Percentiles rank a stretch among this genome's conserved stretches.
These are phyloP conservation scores for Athelia psychrophila DNA, from an alignment of 1,284 basidiomycete species.

Conservation along the genomic window DNA sequence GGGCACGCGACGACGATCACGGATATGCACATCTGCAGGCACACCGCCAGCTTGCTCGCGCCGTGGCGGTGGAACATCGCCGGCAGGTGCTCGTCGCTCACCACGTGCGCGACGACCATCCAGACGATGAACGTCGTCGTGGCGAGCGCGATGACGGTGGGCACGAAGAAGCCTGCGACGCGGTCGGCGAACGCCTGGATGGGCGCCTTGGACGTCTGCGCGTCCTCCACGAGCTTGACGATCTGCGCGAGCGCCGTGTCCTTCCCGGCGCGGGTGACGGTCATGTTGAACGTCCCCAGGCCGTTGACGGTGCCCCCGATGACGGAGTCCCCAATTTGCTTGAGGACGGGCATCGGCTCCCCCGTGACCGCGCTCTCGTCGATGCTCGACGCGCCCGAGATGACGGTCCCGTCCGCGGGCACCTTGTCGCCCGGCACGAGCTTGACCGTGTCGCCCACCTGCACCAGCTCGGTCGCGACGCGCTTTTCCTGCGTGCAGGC, in stretches of 20 bases:
- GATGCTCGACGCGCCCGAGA: slow-evolving; percentile 83
- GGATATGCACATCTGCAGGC: slow-evolving; percentile 96
- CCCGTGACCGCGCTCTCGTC: slow-evolving; percentile 99
- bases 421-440: slow-evolving; percentile 96
- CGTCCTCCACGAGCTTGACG: slow-evolving; percentile 95
- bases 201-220: slow-evolving; percentile 96
- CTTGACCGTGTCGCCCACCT: slow-evolving; percentile 93
- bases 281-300: slow-evolving; percentile 93
- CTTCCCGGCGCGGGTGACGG: slow-evolving; percentile 92
- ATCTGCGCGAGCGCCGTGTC: slow-evolving; percentile 97
- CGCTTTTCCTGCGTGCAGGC: slow-evolving; percentile 82
- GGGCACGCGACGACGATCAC: slow-evolving; percentile 99
- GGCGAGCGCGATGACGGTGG: slow-evolving; percentile 84
- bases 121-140: slow-evolving; percentile 82
- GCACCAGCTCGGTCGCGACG: slow-evolving; percentile 92
- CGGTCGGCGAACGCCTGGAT: slow-evolving; percentile 97
- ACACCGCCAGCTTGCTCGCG: slow-evolving; percentile 85
- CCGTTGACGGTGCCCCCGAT: slow-evolving; percentile 98
- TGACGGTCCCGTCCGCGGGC: slow-evolving; percentile 91
- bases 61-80: slow-evolving; percentile 83
- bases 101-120: slow-evolving; percentile 75
- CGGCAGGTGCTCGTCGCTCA: slow-evolving; percentile 66
- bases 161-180: slow-evolving; percentile 95
- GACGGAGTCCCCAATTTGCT: slow-evolving; percentile 79
- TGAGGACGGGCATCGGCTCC: slow-evolving; percentile 89